These are phyloP conservation scores for Aleurites moluccanus DNA, from an alignment of 441 rosid genomes.

Conservation along the genomic window DNA sequence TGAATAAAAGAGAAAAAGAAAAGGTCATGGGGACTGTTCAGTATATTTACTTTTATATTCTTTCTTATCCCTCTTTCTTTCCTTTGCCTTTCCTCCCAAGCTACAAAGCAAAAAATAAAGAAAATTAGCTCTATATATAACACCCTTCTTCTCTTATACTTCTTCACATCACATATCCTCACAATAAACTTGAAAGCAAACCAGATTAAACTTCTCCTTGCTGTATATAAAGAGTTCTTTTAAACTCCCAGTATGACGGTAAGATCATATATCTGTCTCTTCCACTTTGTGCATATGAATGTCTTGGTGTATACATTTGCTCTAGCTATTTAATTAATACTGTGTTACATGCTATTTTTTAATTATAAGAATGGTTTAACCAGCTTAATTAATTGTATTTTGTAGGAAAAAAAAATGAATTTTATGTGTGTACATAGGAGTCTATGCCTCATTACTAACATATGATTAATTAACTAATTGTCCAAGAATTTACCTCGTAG, in stretches of 20 bases:
- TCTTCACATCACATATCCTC: not conserved
- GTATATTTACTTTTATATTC: constrained; percentile 12
- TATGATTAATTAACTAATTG: too few species aligned
- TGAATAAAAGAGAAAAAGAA: constrained; percentile 16
- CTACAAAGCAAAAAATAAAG: too few species aligned
- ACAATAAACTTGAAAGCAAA: not conserved
- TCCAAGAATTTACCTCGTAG: too few species aligned
- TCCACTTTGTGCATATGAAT: too few species aligned
- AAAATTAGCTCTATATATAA: not conserved
- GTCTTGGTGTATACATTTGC: not conserved
- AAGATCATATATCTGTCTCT: not conserved
- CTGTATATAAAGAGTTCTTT: not conserved
- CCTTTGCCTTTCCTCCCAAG: constrained; percentile 16
- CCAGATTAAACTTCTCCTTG: not conserved
- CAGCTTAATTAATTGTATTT: too few species aligned
- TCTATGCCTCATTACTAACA: too few species aligned
- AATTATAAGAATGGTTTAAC: too few species aligned
- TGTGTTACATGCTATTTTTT: too few species aligned
- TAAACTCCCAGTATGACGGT: constrained; percentile 36
- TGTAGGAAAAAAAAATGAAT: too few species aligned
- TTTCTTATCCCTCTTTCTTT: constrained; percentile 16
- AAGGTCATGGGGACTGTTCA: constrained; percentile 13
- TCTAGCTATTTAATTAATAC: not conserved
- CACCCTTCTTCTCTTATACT: not conserved
- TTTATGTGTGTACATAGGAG: too few species aligned